phyloP scores from a whole-genome alignment of 495 filamentous ascomycete species.

The Aspergillus olivimuriae region DNA sequence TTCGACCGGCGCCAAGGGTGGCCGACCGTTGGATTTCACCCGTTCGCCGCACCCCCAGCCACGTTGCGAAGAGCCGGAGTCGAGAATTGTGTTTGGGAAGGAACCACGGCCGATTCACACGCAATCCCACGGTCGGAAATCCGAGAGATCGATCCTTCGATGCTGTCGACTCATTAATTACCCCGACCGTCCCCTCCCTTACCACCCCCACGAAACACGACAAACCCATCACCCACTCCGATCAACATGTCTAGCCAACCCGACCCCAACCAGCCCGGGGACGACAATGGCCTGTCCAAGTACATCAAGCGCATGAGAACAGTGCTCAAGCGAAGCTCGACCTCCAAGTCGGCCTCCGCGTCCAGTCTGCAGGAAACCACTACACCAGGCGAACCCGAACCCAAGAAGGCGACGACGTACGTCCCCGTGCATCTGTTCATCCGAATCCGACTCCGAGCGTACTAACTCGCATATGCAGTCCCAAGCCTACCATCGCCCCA shows the following conservation, averaged over 20 bases:
- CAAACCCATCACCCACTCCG: neutral
- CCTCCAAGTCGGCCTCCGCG: conserved; percentile 34
- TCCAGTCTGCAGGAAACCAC: conserved; percentile 9
- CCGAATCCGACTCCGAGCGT: neutral
- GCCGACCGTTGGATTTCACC: neutral
- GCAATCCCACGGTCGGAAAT: no score
- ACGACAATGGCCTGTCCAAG: conserved; percentile 55
- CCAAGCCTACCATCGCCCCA: conserved; percentile 5
- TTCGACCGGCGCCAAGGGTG: neutral
- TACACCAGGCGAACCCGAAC: conserved; percentile 4
- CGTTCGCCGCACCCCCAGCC: no score
- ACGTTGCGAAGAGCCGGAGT: no score
- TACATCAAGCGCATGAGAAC: conserved; percentile 59
- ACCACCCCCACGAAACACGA: neutral
- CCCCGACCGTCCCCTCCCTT: no score
- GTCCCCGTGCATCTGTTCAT: conserved; percentile 20
- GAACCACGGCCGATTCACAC: no score
- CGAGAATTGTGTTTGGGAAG: neutral
- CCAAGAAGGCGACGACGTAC: conserved; percentile 24
- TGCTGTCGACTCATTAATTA: neutral
- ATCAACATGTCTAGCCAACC: conserved; percentile 25
- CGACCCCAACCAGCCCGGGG: conserved; percentile 14
- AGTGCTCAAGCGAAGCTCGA: conserved; percentile 48
- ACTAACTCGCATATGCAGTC: conserved; percentile 14
- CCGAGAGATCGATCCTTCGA: neutral